These are phyloP conservation scores for Epichloe sylvatica DNA, from an alignment of 2,329 filamentous ascomycete species.

Conservation along the genomic window DNA sequence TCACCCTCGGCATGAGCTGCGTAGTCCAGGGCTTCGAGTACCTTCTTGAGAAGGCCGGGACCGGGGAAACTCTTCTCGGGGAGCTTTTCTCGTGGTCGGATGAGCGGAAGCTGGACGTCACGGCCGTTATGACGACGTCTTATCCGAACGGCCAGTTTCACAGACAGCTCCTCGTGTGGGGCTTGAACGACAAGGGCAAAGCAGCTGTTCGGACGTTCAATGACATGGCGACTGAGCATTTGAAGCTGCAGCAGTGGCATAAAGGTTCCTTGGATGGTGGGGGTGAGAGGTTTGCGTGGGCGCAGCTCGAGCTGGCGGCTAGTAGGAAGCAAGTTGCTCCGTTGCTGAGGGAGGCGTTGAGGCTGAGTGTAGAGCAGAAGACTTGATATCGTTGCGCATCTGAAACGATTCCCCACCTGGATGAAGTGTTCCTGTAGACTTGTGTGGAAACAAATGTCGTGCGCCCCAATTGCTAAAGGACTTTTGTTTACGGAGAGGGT, in stretches of 20 bases:
- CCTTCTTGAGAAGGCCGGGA: conserved; percentile 39
- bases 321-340: conserved; percentile 59
- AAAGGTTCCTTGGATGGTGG: conserved; percentile 32
- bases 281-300: conserved; percentile 49
- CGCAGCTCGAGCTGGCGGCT: conserved; percentile 45
- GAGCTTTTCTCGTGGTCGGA: conserved; percentile 38
- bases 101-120: conserved; percentile 48
- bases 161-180: conserved; percentile 57
- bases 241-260: conserved; percentile 44
- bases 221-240: conserved; percentile 24
- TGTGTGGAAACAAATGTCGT: too few species aligned
- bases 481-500: too few species aligned
- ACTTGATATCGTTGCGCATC: neutral
- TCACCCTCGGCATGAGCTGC: conserved; percentile 53
- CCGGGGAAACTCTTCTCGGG: conserved; percentile 30
- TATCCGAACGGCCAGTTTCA: conserved; percentile 40
- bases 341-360: conserved; percentile 44
- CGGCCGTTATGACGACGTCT: conserved; percentile 56
- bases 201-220: conserved; percentile 42
- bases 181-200: conserved; percentile 33
- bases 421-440: too few species aligned
- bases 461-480: too few species aligned
- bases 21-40: conserved; percentile 50
- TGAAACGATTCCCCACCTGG: too few species aligned
- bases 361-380: conserved; percentile 8